Conservation (phyloP, 768 basidiomycete species). For the Holtermanniella nyarrowii region DNA sequence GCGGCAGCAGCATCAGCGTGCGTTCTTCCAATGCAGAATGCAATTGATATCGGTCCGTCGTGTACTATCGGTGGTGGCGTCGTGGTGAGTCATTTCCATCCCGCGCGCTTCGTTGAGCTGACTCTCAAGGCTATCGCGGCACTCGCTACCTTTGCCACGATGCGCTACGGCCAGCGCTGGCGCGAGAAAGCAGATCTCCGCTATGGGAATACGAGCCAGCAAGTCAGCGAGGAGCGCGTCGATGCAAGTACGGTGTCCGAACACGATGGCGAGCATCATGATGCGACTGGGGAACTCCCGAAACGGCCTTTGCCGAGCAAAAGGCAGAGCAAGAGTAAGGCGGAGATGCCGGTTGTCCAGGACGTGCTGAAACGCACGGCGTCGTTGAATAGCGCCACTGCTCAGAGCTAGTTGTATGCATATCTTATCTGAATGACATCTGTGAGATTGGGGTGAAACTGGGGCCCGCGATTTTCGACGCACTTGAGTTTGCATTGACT, state of each 20-base stretch:
- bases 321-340: neutral
- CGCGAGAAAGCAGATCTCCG: slow-evolving; percentile 24
- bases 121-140: slow-evolving; percentile 10
- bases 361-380: neutral
- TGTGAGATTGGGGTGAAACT: too few species aligned
- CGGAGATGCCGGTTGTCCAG: neutral
- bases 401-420: too few species aligned
- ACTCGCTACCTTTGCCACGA: slow-evolving; percentile 10
- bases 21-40: slow-evolving; percentile 38
- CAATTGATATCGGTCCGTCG: slow-evolving; percentile 40
- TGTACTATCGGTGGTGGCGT: slow-evolving; percentile 34
- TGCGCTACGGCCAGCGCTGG: slow-evolving; percentile 33
- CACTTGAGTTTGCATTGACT: too few species aligned
- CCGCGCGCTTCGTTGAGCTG: neutral
- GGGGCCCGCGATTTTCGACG: too few species aligned
- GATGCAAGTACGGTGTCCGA: neutral
- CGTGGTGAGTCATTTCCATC: slow-evolving; percentile 12
- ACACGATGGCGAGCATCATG: neutral
- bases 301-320: neutral
- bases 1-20: slow-evolving; percentile 40
- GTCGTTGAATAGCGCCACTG: too few species aligned
- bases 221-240: neutral
- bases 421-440: too few species aligned
- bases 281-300: neutral
- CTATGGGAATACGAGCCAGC: slow-evolving; percentile 13